phyloP scores from a whole-genome alignment of 1,284 basidiomycete genomes.

The Fomes fomentarius region DNA sequence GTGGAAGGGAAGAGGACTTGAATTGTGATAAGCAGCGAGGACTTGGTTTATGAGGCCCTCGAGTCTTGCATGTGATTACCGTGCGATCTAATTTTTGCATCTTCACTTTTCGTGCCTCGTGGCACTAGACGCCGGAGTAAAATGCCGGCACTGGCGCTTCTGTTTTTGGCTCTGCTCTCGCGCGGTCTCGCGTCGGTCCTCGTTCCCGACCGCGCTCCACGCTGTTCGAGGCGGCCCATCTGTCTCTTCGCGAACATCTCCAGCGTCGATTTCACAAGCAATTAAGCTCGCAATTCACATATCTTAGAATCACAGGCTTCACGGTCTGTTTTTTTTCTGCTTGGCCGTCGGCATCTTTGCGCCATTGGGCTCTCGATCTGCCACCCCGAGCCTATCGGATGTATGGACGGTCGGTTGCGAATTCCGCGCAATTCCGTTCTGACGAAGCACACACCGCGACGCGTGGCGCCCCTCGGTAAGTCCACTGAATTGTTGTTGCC shows the following conservation, averaged over 20 bases:
- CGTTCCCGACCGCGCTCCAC: neutral
- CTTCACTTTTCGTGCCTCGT: constrained; percentile 32
- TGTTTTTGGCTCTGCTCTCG: constrained; percentile 4
- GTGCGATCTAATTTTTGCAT: constrained; percentile 41
- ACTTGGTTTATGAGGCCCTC: constrained; percentile 17
- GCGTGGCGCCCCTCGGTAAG: too few species aligned
- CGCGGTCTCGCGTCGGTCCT: neutral
- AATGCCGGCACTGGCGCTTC: constrained; percentile 62
- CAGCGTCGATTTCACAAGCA: neutral
- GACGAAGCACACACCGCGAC: neutral
- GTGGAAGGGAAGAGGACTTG: constrained; percentile 7
- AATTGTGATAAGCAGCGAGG: constrained; percentile 19
- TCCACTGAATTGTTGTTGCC: too few species aligned
- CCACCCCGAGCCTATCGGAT: neutral
- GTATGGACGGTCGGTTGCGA: neutral
- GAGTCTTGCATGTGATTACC: constrained; percentile 28
- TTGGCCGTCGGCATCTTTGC: neutral
- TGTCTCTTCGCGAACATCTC: neutral
- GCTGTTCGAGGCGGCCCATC: neutral
- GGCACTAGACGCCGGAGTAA: constrained; percentile 39
- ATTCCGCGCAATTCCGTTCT: neutral
- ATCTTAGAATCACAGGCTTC: constrained; percentile 15
- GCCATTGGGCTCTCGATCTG: neutral
- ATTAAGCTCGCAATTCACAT: neutral
- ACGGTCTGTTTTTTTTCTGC: neutral